These are phyloP conservation scores for Metschnikowia orientalis DNA, from an alignment of 805 yeast species.

Conservation along the genomic window DNA sequence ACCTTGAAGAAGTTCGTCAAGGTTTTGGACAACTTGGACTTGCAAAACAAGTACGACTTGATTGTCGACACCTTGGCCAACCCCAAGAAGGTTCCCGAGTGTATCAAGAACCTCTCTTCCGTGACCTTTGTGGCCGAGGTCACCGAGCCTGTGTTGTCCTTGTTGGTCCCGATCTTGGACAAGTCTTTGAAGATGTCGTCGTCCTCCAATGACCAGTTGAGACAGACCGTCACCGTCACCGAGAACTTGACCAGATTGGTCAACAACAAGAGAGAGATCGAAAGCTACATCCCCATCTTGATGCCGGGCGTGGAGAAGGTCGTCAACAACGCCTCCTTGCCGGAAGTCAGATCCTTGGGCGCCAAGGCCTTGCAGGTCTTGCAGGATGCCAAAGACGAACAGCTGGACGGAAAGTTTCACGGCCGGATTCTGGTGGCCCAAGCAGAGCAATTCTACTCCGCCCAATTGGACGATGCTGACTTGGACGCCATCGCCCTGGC, in stretches of 20 bases:
- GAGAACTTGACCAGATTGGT: slow-evolving; percentile 95
- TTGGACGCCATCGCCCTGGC: slow-evolving; percentile 26
- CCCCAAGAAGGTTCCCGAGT: slow-evolving; percentile 82
- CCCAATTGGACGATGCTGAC: slow-evolving; percentile 15
- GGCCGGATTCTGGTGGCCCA: slow-evolving; percentile 63
- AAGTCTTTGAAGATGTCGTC: slow-evolving; percentile 84
- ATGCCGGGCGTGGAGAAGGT: slow-evolving; percentile 92
- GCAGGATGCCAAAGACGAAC: slow-evolving; percentile 70
- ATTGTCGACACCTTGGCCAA: slow-evolving; percentile 87
- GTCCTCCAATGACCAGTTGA: slow-evolving; percentile 90
- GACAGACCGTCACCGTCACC: slow-evolving; percentile 94
- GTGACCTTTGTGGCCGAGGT: slow-evolving; percentile 98
- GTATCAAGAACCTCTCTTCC: slow-evolving; percentile 83
- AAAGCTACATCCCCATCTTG: slow-evolving; percentile 76
- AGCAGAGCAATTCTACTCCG: slow-evolving; percentile 42
- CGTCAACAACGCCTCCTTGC: slow-evolving; percentile 83
- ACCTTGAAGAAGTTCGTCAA: slow-evolving; percentile 68
- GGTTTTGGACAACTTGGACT: slow-evolving; percentile 87
- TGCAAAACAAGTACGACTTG: slow-evolving; percentile 74
- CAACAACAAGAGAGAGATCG: slow-evolving; percentile 89
- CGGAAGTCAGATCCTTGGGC: slow-evolving; percentile 94
- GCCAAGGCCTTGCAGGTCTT: slow-evolving; percentile 78
- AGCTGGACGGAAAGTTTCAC: slow-evolving; percentile 66
- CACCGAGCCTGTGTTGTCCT: slow-evolving; percentile 88
- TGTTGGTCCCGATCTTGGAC: slow-evolving; percentile 86